Evolutionary conservation across 129 eudicot species (phyloP).

Genomic region (Smallanthus sonchifolius): DNA sequence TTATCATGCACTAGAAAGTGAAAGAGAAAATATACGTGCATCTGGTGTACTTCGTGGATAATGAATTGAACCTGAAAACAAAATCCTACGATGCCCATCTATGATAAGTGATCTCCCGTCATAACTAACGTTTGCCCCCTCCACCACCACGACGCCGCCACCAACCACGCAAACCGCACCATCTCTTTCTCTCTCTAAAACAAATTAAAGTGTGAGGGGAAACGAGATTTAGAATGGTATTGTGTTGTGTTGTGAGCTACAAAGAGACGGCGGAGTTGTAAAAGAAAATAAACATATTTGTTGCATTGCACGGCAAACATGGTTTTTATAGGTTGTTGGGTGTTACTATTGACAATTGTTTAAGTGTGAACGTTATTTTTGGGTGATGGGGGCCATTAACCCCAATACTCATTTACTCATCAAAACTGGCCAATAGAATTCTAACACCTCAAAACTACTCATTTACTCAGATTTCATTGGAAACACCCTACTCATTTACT

Average conservation of each 20-base stretch:
- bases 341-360: constrained; percentile 17
- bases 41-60: constrained; percentile 95
- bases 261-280: constrained; percentile 37
- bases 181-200: constrained; percentile 18
- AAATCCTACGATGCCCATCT: constrained; percentile 50
- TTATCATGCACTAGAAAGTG: not conserved
- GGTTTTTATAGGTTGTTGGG: constrained; percentile 39
- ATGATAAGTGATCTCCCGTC: constrained; percentile 81
- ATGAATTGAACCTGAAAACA: constrained; percentile 90
- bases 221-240: not conserved
- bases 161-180: constrained; percentile 33
- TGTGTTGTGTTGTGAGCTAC: constrained; percentile 21
- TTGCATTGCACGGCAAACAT: constrained; percentile 44
- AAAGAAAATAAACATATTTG: constrained; percentile 26
- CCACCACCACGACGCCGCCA: constrained; percentile 11
- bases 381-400: too few relatives aligned
- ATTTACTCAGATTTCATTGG: too few relatives aligned
- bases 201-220: not conserved
- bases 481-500: too few relatives aligned
- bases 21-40: constrained; percentile 33
- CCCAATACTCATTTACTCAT: too few relatives aligned
- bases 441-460: too few relatives aligned
- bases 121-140: constrained; percentile 49
- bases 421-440: too few relatives aligned
- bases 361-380: constrained; percentile 18